Conservation (phyloP, 2,329 filamentous ascomycete species). For the Aotearoamyces nothofagi region DNA sequence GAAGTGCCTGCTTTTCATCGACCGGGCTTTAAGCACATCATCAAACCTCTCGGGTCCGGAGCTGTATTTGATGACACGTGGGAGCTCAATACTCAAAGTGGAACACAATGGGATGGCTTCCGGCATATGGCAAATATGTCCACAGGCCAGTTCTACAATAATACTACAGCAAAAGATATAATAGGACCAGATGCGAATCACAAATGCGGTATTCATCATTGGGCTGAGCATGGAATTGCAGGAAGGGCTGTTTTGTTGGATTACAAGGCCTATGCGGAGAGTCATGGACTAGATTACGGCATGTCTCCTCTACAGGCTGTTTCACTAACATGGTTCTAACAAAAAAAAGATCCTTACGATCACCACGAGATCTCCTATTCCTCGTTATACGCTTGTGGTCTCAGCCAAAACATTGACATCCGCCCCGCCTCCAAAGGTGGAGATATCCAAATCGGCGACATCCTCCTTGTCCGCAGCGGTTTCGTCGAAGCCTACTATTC, state of each 20-base stretch:
- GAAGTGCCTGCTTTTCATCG: constrained; percentile 21
- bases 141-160: constrained; percentile 15
- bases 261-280: constrained; percentile 27
- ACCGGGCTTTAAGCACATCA: constrained; percentile 19
- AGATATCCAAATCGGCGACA: constrained; percentile 33
- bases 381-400: constrained; percentile 14
- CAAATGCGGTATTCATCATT: constrained; percentile 18
- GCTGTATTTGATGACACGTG: constrained; percentile 44
- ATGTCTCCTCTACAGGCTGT: too few relatives aligned
- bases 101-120: constrained; percentile 42
- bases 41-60: constrained; percentile 12
- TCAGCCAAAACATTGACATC: constrained; percentile 17
- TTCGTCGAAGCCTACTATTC: constrained; percentile 24
- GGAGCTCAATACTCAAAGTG: constrained; percentile 41
- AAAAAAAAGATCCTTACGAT: constrained; percentile 17
- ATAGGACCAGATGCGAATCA: constrained; percentile 11
- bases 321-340: too few relatives aligned
- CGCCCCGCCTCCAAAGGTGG: constrained; percentile 26
- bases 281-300: constrained; percentile 23
- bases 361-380: constrained; percentile 13
- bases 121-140: constrained; percentile 23
- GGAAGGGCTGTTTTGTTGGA: constrained; percentile 39
- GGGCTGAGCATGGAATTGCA: constrained; percentile 30
- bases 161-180: constrained; percentile 14
- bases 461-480: constrained; percentile 33